phyloP scores from a whole-genome alignment of 257 asterid genomes.

The Coffea canephora region DNA sequence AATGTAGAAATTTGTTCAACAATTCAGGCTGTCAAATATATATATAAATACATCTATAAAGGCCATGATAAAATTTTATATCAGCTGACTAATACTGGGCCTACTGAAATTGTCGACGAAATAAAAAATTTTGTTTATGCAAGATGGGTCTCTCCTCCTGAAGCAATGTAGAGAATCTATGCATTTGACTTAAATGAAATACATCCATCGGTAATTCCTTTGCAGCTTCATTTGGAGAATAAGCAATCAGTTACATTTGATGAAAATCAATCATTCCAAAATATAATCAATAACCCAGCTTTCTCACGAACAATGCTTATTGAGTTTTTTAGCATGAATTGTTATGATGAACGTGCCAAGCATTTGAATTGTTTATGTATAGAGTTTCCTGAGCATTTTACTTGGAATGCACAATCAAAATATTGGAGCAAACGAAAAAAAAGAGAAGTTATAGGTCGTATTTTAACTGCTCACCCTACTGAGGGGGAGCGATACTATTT shows the following conservation, averaged over 20 bases:
- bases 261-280: neutral
- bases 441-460: neutral
- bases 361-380: no score
- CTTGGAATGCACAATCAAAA: neutral
- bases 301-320: neutral
- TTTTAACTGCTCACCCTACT: neutral
- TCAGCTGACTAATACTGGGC: no score
- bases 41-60: no score
- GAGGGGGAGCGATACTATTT: neutral
- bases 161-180: neutral
- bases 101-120: no score
- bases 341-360: neutral
- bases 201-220: neutral
- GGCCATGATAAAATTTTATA: no score
- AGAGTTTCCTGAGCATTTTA: neutral
- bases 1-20: no score
- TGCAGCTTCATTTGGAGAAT: neutral
- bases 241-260: neutral
- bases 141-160: no score
- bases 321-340: neutral
- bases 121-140: no score
- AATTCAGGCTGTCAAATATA: no score
- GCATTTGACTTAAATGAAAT: neutral
- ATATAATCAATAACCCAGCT: no score
- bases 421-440: neutral